phyloP scores from a whole-genome alignment of 176 grass and related monocot genomes.

The Olyra latifolia region DNA sequence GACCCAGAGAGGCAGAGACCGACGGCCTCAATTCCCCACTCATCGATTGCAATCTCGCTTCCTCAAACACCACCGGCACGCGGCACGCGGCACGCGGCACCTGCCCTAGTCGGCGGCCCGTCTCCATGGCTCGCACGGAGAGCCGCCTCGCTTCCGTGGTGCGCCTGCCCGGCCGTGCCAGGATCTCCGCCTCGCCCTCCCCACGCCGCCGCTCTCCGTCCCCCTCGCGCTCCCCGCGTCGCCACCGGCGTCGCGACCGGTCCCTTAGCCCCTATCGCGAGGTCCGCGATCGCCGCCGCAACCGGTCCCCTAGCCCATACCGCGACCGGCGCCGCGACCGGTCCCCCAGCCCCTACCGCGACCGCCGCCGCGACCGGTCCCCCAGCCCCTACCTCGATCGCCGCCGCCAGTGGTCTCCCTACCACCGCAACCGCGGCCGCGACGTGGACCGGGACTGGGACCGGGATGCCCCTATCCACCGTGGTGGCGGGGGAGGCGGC shows the following conservation, averaged over 20 bases:
- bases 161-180: conserved; percentile 53
- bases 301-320: conserved; percentile 41
- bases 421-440: conserved; percentile 38
- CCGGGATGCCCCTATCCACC: background rate
- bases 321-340: conserved; percentile 21
- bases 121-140: conserved; percentile 46
- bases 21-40: background rate
- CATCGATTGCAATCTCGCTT: background rate
- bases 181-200: conserved; percentile 65
- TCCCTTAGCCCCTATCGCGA: conserved; percentile 25
- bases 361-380: conserved; percentile 18
- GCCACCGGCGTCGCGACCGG: conserved; percentile 38
- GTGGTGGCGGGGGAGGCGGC: background rate
- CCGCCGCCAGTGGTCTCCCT: conserved; percentile 61
- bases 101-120: conserved; percentile 32
- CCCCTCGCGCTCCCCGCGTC: conserved; percentile 36
- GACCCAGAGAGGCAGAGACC: background rate
- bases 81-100: no score
- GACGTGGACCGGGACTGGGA: conserved; percentile 29
- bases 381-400: conserved; percentile 44
- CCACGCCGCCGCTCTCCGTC: conserved; percentile 55
- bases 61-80: conserved; percentile 4
- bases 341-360: conserved; percentile 39
- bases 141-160: conserved; percentile 68
- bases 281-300: conserved; percentile 27